These are phyloP conservation scores for Populus hybrid DNA, from an alignment of 441 rosid genomes.

Conservation along the genomic window DNA sequence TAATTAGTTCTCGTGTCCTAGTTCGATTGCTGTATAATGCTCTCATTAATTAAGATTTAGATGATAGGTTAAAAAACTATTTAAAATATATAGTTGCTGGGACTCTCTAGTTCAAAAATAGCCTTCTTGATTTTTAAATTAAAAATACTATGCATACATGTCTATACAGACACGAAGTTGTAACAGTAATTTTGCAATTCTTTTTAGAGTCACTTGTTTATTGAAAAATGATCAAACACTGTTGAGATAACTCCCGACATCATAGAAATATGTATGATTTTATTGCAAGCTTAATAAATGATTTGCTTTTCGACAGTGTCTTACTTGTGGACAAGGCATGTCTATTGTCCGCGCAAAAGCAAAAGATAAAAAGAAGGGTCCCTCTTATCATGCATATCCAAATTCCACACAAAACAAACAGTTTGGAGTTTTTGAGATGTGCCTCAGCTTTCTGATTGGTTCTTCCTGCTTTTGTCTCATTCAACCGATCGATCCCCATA, in stretches of 20 bases:
- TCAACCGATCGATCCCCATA: neutral
- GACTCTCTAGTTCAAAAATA: no score
- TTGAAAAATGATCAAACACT: no score
- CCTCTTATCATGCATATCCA: constrained; percentile 1
- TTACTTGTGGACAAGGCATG: constrained; percentile 5
- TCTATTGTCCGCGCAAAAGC: neutral
- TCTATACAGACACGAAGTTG: no score
- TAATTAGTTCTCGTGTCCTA: no score
- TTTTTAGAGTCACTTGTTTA: no score
- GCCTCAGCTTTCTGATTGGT: constrained; percentile 22
- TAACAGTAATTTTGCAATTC: no score
- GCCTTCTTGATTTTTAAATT: no score
- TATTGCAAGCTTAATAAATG: neutral
- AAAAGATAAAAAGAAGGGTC: neutral
- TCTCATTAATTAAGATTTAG: no score
- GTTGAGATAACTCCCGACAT: no score
- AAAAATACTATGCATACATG: no score
- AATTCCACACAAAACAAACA: neutral
- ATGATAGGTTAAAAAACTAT: no score
- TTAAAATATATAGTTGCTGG: neutral
- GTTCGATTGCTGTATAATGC: no score
- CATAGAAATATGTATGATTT: neutral
- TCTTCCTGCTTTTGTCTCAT: constrained; percentile 29
- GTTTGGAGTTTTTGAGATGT: constrained; percentile 18
- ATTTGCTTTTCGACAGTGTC: neutral